Conservation (phyloP, 2,329 filamentous ascomycete genomes). For the Beauveria australis region DNA sequence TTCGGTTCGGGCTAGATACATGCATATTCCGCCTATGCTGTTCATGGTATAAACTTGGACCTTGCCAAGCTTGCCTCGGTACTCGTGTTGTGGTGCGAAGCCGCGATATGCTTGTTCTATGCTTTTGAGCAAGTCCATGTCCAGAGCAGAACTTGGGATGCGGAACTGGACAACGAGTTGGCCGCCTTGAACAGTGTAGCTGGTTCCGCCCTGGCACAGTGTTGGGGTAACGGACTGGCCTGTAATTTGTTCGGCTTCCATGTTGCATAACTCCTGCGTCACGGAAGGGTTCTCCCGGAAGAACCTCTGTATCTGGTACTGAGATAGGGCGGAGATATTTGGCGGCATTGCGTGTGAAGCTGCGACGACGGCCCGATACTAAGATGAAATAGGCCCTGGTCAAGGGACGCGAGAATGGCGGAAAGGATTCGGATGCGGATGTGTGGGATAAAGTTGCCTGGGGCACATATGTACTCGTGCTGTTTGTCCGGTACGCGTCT, state of each 20-base stretch:
- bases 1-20: slow-evolving; percentile 11
- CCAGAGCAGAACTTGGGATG: slow-evolving; percentile 1
- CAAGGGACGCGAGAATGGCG: too few relatives aligned
- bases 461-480: too few relatives aligned
- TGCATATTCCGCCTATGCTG: slow-evolving; percentile 12
- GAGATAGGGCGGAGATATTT: neutral
- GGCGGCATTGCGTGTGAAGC: neutral
- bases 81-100: slow-evolving; percentile 12
- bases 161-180: slow-evolving; percentile 16
- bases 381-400: too few relatives aligned
- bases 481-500: too few relatives aligned
- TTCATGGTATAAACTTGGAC: slow-evolving; percentile 14
- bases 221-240: neutral
- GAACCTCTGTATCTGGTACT: neutral
- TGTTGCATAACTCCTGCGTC: neutral
- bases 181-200: slow-evolving; percentile 15
- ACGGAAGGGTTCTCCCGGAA: neutral
- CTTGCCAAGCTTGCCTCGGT: slow-evolving; percentile 8
- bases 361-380: too few relatives aligned
- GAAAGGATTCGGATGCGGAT: too few relatives aligned
- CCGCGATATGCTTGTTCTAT: slow-evolving; percentile 11
- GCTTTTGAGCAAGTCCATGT: slow-evolving; percentile 11
- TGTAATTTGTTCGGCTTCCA: neutral
- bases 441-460: too few relatives aligned
- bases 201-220: slow-evolving; percentile 13